Percentiles rank a stretch among this genome's conserved stretches.
Evolutionary conservation across 2,329 filamentous ascomycete genomes (phyloP).

Genomic region (Fusarium newnesense): DNA sequence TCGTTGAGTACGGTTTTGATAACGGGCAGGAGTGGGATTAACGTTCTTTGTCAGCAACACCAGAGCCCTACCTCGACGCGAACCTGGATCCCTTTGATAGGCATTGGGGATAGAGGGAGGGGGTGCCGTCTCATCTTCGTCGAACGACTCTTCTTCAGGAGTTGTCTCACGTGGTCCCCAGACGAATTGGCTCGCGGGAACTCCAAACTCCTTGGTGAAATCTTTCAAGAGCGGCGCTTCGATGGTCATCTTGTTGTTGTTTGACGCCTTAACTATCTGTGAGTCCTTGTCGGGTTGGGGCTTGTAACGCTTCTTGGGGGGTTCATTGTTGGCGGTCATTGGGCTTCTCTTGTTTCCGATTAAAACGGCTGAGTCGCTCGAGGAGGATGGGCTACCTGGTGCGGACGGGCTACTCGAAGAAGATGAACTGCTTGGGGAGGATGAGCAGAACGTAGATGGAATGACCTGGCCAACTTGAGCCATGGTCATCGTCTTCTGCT

Average conservation of each 20-base stretch:
- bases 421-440: neutral
- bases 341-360: neutral
- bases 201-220: conserved; percentile 19
- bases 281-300: neutral
- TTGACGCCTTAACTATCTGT: neutral
- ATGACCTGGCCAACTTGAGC: neutral
- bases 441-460: neutral
- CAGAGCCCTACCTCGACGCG: neutral
- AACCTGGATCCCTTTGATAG: neutral
- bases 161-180: conserved; percentile 13
- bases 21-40: neutral
- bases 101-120: conserved; percentile 21
- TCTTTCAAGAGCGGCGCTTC: conserved; percentile 22
- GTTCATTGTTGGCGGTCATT: neutral
- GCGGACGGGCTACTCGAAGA: neutral
- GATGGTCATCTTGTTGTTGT: neutral
- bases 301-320: conserved; percentile 1
- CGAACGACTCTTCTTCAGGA: conserved; percentile 7
- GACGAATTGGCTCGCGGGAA: conserved; percentile 19
- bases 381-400: neutral
- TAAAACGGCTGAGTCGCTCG: neutral
- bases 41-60: neutral
- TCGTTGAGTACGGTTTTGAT: neutral
- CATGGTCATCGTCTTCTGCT: neutral
- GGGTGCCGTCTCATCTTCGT: conserved; percentile 29